Conservation (phyloP, 352 stramenopile genomes). For the Globisporangium nagaii region DNA sequence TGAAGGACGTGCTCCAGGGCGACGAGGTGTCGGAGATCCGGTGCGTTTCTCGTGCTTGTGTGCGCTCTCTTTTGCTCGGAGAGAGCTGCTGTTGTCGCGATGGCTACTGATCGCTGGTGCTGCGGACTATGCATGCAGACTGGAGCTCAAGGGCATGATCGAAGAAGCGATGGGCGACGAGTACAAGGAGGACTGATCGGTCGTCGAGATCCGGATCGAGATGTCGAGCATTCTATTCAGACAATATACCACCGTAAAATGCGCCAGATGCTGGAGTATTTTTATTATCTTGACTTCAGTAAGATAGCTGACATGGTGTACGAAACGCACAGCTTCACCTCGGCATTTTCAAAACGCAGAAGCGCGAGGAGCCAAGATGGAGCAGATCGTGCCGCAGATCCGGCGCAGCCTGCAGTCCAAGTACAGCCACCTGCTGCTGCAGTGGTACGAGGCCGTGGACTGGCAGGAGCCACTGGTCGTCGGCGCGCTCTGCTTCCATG, state of each 20-base stretch:
- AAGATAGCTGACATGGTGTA: too few relatives aligned
- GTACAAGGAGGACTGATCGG: constrained; percentile 82
- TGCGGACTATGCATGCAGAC: constrained; percentile 27
- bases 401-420: constrained; percentile 62
- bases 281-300: too few relatives aligned
- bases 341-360: too few relatives aligned
- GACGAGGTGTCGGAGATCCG: constrained; percentile 84
- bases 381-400: constrained; percentile 51
- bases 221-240: too few relatives aligned
- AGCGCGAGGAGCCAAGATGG: constrained; percentile 48
- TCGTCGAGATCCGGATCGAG: too few relatives aligned
- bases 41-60: constrained; percentile 18
- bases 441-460: constrained; percentile 81
- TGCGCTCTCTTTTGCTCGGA: background rate
- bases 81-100: background rate
- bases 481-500: constrained; percentile 49
- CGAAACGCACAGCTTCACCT: too few relatives aligned
- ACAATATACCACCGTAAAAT: too few relatives aligned
- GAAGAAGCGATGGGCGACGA: constrained; percentile 85
- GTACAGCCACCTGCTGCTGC: constrained; percentile 69
- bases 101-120: background rate
- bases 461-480: constrained; percentile 74
- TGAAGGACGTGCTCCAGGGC: constrained; percentile 82
- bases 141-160: constrained; percentile 88
- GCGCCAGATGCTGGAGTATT: too few relatives aligned